Percentiles rank a stretch among this genome's conserved stretches.
Conservation (phyloP, 129 eudicot species). For the Flaveria brownii region DNA sequence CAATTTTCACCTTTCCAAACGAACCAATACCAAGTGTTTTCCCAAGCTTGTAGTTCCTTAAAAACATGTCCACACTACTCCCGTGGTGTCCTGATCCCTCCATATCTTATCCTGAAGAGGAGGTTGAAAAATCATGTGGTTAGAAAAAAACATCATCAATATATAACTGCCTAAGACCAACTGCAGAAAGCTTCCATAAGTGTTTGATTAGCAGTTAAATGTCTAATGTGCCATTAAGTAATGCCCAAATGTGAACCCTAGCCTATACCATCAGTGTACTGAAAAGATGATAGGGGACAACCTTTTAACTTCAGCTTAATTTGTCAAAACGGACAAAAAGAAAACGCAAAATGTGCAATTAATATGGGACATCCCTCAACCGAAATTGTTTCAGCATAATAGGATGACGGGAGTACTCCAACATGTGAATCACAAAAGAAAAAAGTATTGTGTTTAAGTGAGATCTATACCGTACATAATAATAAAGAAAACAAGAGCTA, state of each 20-base stretch:
- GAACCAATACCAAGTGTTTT: conserved; percentile 98
- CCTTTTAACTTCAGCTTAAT: background rate
- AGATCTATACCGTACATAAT: background rate
- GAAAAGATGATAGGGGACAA: background rate
- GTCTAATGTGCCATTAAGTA: background rate
- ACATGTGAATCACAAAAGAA: background rate
- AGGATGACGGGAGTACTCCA: conserved; percentile 19
- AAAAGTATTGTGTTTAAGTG: background rate
- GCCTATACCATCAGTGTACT: background rate
- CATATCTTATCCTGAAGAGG: conserved; percentile 51
- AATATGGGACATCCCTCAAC: conserved; percentile 10
- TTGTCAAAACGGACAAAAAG: background rate
- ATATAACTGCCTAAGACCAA: conserved; percentile 5
- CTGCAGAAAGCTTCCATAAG: conserved; percentile 3
- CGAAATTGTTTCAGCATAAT: conserved; percentile 6
- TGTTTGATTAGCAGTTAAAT: background rate
- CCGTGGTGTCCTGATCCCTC: conserved; percentile 79
- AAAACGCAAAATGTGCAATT: background rate
- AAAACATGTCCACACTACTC: conserved; percentile 61
- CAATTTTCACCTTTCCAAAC: conserved; percentile 93
- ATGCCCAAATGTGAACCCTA: conserved; percentile 9
- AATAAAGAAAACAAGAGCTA: background rate
- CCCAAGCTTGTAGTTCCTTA: conserved; percentile 89
- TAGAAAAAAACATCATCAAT: background rate
- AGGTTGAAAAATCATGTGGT: conserved; percentile 10